phyloP scores from a whole-genome alignment of 163 green algal genomes.

The Coccomyxa subellipsoidea region DNA sequence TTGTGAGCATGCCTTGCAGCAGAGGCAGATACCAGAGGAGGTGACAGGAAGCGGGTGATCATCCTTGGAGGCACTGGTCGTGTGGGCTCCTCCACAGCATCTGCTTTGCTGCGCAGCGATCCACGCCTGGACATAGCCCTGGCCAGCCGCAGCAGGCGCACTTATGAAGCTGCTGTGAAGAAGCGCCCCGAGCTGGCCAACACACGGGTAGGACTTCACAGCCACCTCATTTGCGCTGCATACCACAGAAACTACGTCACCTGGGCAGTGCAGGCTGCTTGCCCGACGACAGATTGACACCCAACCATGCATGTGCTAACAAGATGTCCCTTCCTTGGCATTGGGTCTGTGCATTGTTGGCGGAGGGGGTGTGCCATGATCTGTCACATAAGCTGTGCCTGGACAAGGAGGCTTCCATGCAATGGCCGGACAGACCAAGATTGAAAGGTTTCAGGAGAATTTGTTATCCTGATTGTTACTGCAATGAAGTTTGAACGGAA shows the following conservation, averaged over 20 bases:
- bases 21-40: neutral
- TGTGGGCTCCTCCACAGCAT: constrained; percentile 66
- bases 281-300: too few relatives aligned
- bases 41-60: neutral
- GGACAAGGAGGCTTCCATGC: too few relatives aligned
- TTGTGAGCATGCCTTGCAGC: neutral
- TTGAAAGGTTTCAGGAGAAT: too few relatives aligned
- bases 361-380: too few relatives aligned
- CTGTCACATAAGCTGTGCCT: too few relatives aligned
- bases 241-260: neutral
- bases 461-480: too few relatives aligned
- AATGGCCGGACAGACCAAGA: too few relatives aligned
- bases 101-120: constrained; percentile 49
- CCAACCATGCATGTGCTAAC: too few relatives aligned
- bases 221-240: neutral
- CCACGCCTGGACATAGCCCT: constrained; percentile 48
- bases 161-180: constrained; percentile 45
- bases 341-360: too few relatives aligned
- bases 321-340: too few relatives aligned
- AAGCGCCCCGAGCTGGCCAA: constrained; percentile 52
- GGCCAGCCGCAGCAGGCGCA: constrained; percentile 39
- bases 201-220: neutral
- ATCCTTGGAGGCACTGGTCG: constrained; percentile 41
- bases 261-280: too few relatives aligned
- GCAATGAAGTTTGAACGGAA: too few relatives aligned